These are phyloP conservation scores for Endoconidiophora laricicola DNA, from an alignment of 2,329 filamentous ascomycete genomes.

Conservation along the genomic window DNA sequence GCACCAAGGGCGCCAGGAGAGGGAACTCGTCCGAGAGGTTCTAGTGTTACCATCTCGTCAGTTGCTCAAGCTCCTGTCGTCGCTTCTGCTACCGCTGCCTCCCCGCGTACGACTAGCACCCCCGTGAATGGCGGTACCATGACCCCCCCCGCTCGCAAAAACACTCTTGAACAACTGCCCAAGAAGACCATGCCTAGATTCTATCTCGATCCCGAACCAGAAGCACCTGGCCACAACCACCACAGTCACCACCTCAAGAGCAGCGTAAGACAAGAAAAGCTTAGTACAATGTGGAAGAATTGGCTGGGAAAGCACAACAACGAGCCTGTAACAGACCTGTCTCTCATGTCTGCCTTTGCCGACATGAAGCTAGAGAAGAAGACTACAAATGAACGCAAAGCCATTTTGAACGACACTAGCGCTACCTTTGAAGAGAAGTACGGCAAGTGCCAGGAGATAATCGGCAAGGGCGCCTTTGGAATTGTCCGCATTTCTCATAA, in stretches of 20 bases:
- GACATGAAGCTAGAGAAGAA: slow-evolving; percentile 47
- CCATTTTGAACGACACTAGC: slow-evolving; percentile 44
- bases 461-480: slow-evolving; percentile 89
- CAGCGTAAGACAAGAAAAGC: slow-evolving; percentile 82
- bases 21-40: slow-evolving; percentile 11
- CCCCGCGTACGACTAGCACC: slow-evolving; percentile 8
- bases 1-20: slow-evolving; percentile 4
- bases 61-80: not conserved
- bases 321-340: slow-evolving; percentile 61
- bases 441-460: slow-evolving; percentile 93
- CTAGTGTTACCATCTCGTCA: slow-evolving; percentile 11
- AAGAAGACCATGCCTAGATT: slow-evolving; percentile 11
- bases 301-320: slow-evolving; percentile 76
- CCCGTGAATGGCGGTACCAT: slow-evolving; percentile 1
- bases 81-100: not conserved
- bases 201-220: slow-evolving; percentile 23
- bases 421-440: slow-evolving; percentile 81
- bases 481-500: slow-evolving; percentile 98
- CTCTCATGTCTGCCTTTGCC: slow-evolving; percentile 89
- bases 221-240: slow-evolving; percentile 61
- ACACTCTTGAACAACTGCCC: not conserved
- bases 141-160: slow-evolving; percentile 4
- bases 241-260: slow-evolving; percentile 85
- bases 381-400: slow-evolving; percentile 11
- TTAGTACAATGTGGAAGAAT: slow-evolving; percentile 78